These are phyloP conservation scores for Aspergillus transmontanensis DNA, from an alignment of 2,329 filamentous ascomycete species.

Conservation along the genomic window DNA sequence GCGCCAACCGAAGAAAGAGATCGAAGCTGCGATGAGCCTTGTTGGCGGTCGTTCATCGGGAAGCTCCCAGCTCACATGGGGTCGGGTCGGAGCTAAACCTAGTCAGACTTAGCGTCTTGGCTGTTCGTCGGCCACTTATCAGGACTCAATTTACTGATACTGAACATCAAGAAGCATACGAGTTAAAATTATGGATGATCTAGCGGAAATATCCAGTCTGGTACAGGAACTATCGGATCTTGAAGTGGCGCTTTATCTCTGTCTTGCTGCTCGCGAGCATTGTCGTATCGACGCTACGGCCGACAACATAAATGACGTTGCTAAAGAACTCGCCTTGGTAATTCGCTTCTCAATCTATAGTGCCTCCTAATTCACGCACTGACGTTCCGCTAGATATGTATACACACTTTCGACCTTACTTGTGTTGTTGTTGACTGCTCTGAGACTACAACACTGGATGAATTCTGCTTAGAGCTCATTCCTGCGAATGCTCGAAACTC, in stretches of 20 bases:
- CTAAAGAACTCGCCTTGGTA: slow-evolving; percentile 73
- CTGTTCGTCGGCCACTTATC: background rate
- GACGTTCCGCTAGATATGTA: slow-evolving; percentile 57
- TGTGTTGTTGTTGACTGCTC: slow-evolving; percentile 73
- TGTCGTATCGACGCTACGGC: slow-evolving; percentile 79
- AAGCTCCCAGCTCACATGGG: slow-evolving; percentile 19
- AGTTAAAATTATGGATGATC: slow-evolving; percentile 18
- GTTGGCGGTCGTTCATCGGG: slow-evolving; percentile 7
- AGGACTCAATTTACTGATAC: background rate
- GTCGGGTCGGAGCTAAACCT: slow-evolving; percentile 15
- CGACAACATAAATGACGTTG: slow-evolving; percentile 66
- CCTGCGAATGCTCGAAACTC: slow-evolving; percentile 33
- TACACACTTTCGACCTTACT: slow-evolving; percentile 71
- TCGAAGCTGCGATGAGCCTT: slow-evolving; percentile 3
- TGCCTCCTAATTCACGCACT: background rate
- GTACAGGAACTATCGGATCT: slow-evolving; percentile 82
- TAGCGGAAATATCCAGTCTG: slow-evolving; percentile 60
- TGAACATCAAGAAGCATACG: background rate
- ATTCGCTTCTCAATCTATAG: background rate
- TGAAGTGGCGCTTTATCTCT: slow-evolving; percentile 82
- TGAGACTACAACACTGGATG: slow-evolving; percentile 73
- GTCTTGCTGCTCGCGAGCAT: slow-evolving; percentile 79
- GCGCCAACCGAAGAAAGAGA: background rate
- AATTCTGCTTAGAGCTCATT: slow-evolving; percentile 74
- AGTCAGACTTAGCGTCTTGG: slow-evolving; percentile 5